These are phyloP conservation scores for Rubia yunnanensis DNA, from an alignment of 257 asterid genomes.

Conservation along the genomic window DNA sequence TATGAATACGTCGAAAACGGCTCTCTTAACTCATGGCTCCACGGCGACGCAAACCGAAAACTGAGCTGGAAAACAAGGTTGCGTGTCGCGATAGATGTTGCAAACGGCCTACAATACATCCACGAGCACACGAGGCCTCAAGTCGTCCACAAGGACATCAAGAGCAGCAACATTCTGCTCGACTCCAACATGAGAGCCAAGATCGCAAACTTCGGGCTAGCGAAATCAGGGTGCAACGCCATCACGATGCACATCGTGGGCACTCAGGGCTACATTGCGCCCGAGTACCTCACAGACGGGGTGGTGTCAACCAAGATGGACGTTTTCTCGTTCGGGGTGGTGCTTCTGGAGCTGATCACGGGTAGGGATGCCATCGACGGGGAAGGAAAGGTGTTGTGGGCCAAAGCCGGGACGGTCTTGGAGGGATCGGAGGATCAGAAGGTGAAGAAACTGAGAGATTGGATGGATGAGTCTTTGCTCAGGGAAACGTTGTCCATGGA, in stretches of 20 bases:
- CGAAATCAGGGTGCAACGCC: slow-evolving; percentile 88
- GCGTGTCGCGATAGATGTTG: slow-evolving; percentile 66
- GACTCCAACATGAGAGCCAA: slow-evolving; percentile 90
- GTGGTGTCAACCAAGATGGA: slow-evolving; percentile 85
- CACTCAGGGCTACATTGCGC: slow-evolving; percentile 87
- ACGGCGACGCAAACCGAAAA: slow-evolving; percentile 34
- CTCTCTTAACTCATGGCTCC: slow-evolving; percentile 73
- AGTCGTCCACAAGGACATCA: slow-evolving; percentile 93
- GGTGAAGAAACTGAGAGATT: slow-evolving; percentile 39
- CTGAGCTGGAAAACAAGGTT: slow-evolving; percentile 72
- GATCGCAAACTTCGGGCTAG: slow-evolving; percentile 86
- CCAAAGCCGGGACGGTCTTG: slow-evolving; percentile 24
- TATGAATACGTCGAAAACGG: slow-evolving; percentile 83
- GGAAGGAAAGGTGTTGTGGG: slow-evolving; percentile 62
- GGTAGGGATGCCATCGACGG: slow-evolving; percentile 60
- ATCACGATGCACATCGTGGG: slow-evolving; percentile 97
- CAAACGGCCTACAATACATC: slow-evolving; percentile 89
- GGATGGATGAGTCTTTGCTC: slow-evolving; percentile 52
- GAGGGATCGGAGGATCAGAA: slow-evolving; percentile 47
- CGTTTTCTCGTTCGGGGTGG: slow-evolving; percentile 83
- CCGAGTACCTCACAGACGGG: slow-evolving; percentile 71
- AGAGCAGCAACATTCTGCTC: slow-evolving; percentile 79
- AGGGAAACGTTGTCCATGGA: slow-evolving; percentile 44
- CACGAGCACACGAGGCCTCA: slow-evolving; percentile 93
- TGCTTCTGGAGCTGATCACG: slow-evolving; percentile 69